Conservation (phyloP, 2,329 filamentous ascomycete genomes). For the Mycosphaerella sp. region DNA sequence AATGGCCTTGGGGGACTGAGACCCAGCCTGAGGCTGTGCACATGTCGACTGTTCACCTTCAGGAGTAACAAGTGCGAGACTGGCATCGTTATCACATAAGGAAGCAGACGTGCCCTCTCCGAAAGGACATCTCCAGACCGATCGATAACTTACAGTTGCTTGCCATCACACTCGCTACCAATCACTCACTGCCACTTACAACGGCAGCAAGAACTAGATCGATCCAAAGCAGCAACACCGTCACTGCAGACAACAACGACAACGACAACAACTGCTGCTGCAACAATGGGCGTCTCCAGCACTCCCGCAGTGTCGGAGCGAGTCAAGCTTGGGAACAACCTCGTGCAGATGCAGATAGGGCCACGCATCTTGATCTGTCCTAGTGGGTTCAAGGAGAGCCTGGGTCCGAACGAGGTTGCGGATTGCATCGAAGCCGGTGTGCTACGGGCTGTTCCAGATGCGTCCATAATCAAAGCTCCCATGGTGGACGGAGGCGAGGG, state of each 20-base stretch:
- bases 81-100: background rate
- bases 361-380: constrained; percentile 46
- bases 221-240: background rate
- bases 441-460: constrained; percentile 40
- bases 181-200: constrained; percentile 11
- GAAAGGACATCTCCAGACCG: constrained; percentile 1
- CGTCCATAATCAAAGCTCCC: constrained; percentile 44
- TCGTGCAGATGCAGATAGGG: constrained; percentile 25
- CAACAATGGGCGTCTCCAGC: constrained; percentile 12
- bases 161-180: constrained; percentile 3
- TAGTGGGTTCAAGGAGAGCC: constrained; percentile 51
- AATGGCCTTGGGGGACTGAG: constrained; percentile 3
- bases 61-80: background rate
- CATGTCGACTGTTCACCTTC: background rate
- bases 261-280: background rate
- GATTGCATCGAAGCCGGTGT: constrained; percentile 48
- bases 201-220: background rate
- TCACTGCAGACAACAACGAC: background rate
- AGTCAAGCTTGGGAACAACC: constrained; percentile 8
- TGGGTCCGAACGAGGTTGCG: constrained; percentile 46
- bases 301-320: constrained; percentile 12
- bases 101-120: background rate
- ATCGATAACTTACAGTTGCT: constrained; percentile 7
- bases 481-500: constrained; percentile 51
- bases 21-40: constrained; percentile 11